These are phyloP conservation scores for Oidiodendron maius DNA, from an alignment of 495 filamentous ascomycete genomes.

Conservation along the genomic window DNA sequence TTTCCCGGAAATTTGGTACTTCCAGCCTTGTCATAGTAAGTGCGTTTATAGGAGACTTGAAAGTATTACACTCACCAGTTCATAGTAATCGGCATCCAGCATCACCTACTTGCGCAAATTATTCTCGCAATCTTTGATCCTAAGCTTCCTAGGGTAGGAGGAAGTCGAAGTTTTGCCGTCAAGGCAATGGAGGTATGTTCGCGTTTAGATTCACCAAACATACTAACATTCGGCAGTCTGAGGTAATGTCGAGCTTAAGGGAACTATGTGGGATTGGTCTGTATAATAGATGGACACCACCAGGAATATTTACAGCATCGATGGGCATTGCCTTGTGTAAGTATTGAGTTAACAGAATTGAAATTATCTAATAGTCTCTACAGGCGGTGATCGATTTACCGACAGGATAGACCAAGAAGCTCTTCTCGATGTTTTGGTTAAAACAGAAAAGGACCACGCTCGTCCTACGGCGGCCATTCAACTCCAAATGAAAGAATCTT, in stretches of 20 bases:
- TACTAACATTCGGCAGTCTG: constrained; percentile 4
- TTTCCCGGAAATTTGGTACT: constrained; percentile 43
- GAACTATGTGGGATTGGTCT: constrained; percentile 46
- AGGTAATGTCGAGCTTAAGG: constrained; percentile 37
- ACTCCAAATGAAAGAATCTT: constrained; percentile 31
- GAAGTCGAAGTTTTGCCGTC: constrained; percentile 23
- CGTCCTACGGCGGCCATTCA: constrained; percentile 38
- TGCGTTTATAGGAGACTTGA: neutral
- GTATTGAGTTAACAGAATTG: constrained; percentile 9
- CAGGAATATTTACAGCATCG: constrained; percentile 47
- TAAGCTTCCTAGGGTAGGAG: constrained; percentile 30
- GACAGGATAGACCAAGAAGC: constrained; percentile 36
- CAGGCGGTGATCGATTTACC: constrained; percentile 42
- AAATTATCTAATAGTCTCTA: neutral
- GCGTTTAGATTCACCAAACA: neutral
- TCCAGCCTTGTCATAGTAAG: constrained; percentile 41
- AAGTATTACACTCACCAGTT: neutral
- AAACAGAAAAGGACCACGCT: constrained; percentile 37
- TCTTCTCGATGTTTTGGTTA: constrained; percentile 33
- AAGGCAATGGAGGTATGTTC: constrained; percentile 25
- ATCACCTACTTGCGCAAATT: constrained; percentile 49
- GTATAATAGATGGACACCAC: constrained; percentile 44
- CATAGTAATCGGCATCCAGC: constrained; percentile 44
- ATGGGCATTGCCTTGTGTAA: constrained; percentile 47
- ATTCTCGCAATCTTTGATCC: constrained; percentile 38